Evolutionary conservation across 176 grass and related monocot genomes (phyloP), one percentile per base, ranked within the genome.

Genomic region (Saccharum officinarum): DNA sequence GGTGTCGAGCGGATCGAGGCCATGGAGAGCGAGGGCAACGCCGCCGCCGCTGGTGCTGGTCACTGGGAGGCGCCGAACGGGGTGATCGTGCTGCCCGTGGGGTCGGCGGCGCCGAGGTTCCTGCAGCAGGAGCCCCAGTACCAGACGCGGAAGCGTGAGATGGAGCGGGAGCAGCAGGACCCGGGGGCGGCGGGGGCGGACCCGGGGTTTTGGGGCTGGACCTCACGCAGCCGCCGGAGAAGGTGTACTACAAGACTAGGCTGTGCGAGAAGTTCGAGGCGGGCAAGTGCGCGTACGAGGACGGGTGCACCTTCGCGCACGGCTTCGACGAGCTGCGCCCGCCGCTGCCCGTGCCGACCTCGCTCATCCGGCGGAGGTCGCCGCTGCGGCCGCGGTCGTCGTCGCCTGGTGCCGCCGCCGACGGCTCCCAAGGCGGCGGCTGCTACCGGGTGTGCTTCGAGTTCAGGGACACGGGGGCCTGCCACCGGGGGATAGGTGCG

Each of bases 261-360:
- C 69, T 92, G 14, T 92, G 90, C 87, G 73, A 90, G 2, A 87
- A 72, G 75, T 94, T 92, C 75, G 69, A 71, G 81, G 0, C 4
- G 4, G 39, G 39, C 25, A 34, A 38, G 9, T 90, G 92, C 74
- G 33, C 18, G 16, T 88, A 77, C 87, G 87, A 79, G 17, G 82
- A 60, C 26, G 76, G 31, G 3, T 94, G 90, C 87, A 90, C 62
- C 73, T 94, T 90, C 79, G 90, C 90, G 40, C 92, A 92, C 87
- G 87, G 92, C 37, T 6, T 2, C 52, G 85, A 55, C 26, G 87
- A 94, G 84, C 77, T 94, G 10, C 90, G 85, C 75, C 78, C 61
- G 10, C 78, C 92, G 18, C 22, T 74, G 33, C 46, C 84, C 18
- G 6, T 40, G 4, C 34, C 61, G 18, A 13, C 1, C 14, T 26